Evolutionary conservation across 2,329 filamentous ascomycete genomes (phyloP).

Genomic region (Lecanicillium sp.): DNA sequence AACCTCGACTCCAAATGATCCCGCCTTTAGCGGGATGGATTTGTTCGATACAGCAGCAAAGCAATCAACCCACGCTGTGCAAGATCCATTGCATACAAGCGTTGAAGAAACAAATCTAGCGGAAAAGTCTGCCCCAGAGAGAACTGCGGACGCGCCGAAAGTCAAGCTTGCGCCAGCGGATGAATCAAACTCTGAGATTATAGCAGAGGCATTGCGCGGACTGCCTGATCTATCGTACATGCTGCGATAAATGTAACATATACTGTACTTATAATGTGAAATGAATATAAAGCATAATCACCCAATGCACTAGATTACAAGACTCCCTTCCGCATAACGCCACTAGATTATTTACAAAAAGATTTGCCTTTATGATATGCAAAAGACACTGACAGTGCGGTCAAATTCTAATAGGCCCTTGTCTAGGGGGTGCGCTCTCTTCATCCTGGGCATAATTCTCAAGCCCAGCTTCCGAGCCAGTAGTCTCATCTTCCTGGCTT

Average conservation of each 20-base stretch:
- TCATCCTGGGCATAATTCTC: constrained; percentile 13
- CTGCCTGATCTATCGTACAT: constrained; percentile 10
- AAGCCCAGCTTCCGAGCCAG: constrained; percentile 12
- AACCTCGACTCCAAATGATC: neutral
- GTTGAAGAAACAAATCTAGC: neutral
- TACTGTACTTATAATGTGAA: neutral
- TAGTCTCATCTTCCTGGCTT: constrained; percentile 9
- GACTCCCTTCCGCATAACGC: no score
- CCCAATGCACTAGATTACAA: no score
- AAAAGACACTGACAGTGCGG: no score
- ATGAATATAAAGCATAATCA: no score
- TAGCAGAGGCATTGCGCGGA: constrained; percentile 3
- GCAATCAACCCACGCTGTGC: no score
- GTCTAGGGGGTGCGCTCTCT: constrained; percentile 5
- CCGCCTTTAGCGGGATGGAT: neutral
- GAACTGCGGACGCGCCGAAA: no score
- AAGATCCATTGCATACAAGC: neutral
- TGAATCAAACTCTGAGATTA: neutral
- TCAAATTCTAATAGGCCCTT: neutral
- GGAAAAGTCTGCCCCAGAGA: neutral
- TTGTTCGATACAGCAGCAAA: neutral
- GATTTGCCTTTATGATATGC: no score
- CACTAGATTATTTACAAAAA: no score
- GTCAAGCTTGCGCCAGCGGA: neutral
- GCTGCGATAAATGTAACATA: constrained; percentile 2